These are phyloP conservation scores for Nakazawaea holstii DNA, from an alignment of 805 yeast species.

Conservation along the genomic window DNA sequence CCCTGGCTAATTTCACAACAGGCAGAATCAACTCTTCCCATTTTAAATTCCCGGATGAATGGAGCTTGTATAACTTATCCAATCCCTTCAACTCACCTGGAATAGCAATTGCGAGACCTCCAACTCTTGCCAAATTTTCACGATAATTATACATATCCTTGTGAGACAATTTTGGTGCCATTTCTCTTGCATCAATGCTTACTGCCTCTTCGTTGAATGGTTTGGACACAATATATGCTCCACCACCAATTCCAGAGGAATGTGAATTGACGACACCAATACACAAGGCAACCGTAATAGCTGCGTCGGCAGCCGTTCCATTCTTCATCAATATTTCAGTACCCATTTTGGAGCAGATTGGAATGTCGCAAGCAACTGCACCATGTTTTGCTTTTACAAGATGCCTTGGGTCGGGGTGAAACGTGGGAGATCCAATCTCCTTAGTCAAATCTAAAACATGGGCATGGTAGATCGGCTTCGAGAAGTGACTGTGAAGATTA, in stretches of 20 bases:
- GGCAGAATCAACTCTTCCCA: slow-evolving; percentile 79
- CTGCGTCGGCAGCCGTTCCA: slow-evolving; percentile 92
- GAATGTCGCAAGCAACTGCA: slow-evolving; percentile 66
- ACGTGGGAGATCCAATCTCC: slow-evolving; percentile 30
- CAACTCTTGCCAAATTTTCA: slow-evolving; percentile 52
- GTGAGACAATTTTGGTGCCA: slow-evolving; percentile 64
- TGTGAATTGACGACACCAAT: slow-evolving; percentile 80
- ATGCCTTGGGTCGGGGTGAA: slow-evolving; percentile 34
- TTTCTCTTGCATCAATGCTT: slow-evolving; percentile 82
- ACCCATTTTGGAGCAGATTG: slow-evolving; percentile 60
- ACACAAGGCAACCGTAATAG: slow-evolving; percentile 83
- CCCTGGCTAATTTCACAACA: slow-evolving; percentile 55
- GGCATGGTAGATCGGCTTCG: neutral
- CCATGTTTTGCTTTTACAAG: slow-evolving; percentile 40
- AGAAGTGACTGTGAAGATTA: neutral
- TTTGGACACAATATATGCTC: slow-evolving; percentile 62
- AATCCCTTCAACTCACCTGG: slow-evolving; percentile 92
- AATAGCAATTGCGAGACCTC: slow-evolving; percentile 83
- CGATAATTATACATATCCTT: slow-evolving; percentile 58
- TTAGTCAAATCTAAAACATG: slow-evolving; percentile 2
- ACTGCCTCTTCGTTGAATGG: slow-evolving; percentile 40
- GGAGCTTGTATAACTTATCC: slow-evolving; percentile 50
- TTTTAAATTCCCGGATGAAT: slow-evolving; percentile 63
- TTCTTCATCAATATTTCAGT: slow-evolving; percentile 43
- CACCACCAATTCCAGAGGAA: slow-evolving; percentile 92